Conservation (phyloP, 2,329 filamentous ascomycete species). For the Aspergillus niger region DNA sequence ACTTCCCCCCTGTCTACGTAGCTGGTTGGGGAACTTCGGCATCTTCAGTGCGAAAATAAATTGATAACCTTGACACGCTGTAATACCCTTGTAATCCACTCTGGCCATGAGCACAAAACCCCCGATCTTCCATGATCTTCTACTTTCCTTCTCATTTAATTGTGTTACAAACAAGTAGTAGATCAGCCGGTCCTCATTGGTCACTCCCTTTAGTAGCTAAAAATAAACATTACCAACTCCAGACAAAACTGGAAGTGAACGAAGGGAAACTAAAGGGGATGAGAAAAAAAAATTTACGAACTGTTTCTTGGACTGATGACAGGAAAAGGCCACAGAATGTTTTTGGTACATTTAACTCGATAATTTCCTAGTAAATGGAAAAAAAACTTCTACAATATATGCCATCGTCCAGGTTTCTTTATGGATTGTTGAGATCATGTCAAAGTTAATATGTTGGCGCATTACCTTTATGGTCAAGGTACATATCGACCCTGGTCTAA, state of each 20-base stretch:
- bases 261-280: not conserved
- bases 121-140: conserved; percentile 22
- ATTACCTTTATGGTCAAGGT: not conserved
- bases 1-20: not conserved
- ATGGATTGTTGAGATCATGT: not conserved
- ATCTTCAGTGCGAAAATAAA: not conserved
- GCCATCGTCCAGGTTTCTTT: not conserved
- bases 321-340: not conserved
- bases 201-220: conserved; percentile 13
- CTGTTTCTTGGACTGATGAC: not conserved
- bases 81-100: conserved; percentile 12
- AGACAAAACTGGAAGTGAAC: not conserved
- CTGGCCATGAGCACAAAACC: conserved; percentile 3
- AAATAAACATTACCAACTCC: conserved; percentile 22
- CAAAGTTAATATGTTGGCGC: not conserved
- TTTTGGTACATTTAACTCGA: not conserved
- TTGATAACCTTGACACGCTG: not conserved
- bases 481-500: conserved; percentile 6
- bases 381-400: not conserved
- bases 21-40: not conserved
- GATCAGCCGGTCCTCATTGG: conserved; percentile 26
- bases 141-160: conserved; percentile 23
- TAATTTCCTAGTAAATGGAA: not conserved
- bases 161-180: conserved; percentile 26
- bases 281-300: conserved; percentile 8